phyloP scores from a whole-genome alignment of 2,329 filamentous ascomycete species.

The Neoascochyta sp. region DNA sequence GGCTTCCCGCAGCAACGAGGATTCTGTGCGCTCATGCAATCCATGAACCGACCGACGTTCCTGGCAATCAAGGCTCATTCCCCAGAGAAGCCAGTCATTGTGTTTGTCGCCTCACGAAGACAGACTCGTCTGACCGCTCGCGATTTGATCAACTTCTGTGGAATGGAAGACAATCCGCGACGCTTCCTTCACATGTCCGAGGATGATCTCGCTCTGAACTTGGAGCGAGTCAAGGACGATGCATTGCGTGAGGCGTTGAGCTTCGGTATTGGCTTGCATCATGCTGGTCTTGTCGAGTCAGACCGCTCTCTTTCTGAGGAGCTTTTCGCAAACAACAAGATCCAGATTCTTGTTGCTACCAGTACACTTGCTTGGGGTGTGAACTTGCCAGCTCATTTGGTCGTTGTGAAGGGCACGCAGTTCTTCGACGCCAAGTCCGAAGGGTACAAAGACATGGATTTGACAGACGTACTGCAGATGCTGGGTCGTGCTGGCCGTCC shows the following conservation, averaged over 20 bases:
- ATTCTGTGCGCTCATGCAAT: conserved; percentile 97
- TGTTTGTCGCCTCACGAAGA: conserved; percentile 92
- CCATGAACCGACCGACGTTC: conserved; percentile 97
- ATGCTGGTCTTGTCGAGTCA: conserved; percentile 92
- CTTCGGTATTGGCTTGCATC: conserved; percentile 95
- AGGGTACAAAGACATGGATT: conserved; percentile 97
- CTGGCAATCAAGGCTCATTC: conserved; percentile 95
- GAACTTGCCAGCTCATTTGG: conserved; percentile 91
- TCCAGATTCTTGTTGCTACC: conserved; percentile 92
- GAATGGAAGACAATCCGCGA: conserved; percentile 96
- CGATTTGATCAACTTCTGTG: conserved; percentile 94
- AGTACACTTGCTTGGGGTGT: conserved; percentile 98
- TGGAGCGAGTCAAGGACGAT: conserved; percentile 89
- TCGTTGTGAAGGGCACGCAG: conserved; percentile 97
- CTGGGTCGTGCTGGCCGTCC: conserved; percentile 90
- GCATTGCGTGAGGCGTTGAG: conserved; percentile 89
- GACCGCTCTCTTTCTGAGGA: conserved; percentile 91
- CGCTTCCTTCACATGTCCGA: conserved; percentile 93
- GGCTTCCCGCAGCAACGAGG: conserved; percentile 93
- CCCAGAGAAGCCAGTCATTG: conserved; percentile 93
- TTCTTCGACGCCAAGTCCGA: conserved; percentile 98
- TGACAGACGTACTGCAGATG: conserved; percentile 98
- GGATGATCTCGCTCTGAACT: conserved; percentile 83
- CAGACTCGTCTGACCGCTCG: conserved; percentile 94
- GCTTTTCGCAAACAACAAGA: conserved; percentile 95